These are phyloP conservation scores for Recurvomyces mirabilis DNA, from an alignment of 495 filamentous ascomycete genomes.

Conservation along the genomic window DNA sequence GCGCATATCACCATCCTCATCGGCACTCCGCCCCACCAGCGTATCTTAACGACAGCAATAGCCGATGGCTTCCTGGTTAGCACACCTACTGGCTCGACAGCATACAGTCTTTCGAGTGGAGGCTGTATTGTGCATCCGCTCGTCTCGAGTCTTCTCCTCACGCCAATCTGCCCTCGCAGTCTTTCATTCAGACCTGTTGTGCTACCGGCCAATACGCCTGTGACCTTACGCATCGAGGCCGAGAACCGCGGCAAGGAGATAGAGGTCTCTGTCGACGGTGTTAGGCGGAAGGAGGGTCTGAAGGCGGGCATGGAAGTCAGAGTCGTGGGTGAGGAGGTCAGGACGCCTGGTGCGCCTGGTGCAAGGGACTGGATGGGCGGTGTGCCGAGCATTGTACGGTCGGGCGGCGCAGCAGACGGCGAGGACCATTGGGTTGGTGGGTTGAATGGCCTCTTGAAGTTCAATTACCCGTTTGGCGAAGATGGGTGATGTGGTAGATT, in stretches of 20 bases:
- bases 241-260: conserved; percentile 74
- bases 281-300: conserved; percentile 56
- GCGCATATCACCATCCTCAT: conserved; percentile 82
- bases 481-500: conserved; percentile 30
- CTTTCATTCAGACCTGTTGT: conserved; percentile 87
- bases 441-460: conserved; percentile 87
- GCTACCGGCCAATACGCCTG: conserved; percentile 71
- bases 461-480: conserved; percentile 95
- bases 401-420: conserved; percentile 25
- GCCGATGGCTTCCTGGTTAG: conserved; percentile 90
- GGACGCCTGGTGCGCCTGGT: conserved; percentile 33
- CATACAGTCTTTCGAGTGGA: conserved; percentile 82
- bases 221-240: conserved; percentile 69
- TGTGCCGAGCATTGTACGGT: conserved; percentile 57
- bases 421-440: conserved; percentile 95
- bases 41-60: conserved; percentile 82
- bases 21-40: conserved; percentile 40
- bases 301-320: conserved; percentile 76
- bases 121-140: conserved; percentile 93
- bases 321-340: conserved; percentile 69
- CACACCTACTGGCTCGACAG: conserved; percentile 88
- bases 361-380: conserved; percentile 44
- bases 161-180: conserved; percentile 85
- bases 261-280: conserved; percentile 82
- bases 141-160: conserved; percentile 75